Base-by-base conservation (phyloP, 805 yeast genomes). In the Saccharomycodes ludwigii region DNA sequence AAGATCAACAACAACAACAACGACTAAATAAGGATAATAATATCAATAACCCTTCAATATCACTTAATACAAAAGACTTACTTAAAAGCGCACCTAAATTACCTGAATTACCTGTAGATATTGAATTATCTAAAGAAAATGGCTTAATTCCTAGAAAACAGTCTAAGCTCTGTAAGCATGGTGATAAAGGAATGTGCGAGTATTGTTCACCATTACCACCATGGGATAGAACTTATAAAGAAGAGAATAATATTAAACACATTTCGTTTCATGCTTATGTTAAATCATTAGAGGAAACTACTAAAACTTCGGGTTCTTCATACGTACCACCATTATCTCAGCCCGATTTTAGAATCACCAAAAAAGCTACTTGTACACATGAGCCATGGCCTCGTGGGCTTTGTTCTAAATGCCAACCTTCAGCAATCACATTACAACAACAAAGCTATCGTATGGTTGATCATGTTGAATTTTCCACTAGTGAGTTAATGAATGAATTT, bases 151-250 rank as follows among this genome's bases (percentile, higher is more conserved):
- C 65, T 18, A 66, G 98, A 21, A 56, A 61, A 22, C 66, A 62
- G 40, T 70, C 83, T 1, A 44, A 53, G 2, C 59, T 85, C 39
- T 88, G 98, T 55, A 71, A 76, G 37, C 98, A 91, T 52, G 80
- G 88, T 3, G 88, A 76, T 23, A 78, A 77, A 44, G 99, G 97
- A 2, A 91, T 91, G 97, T 91, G 98, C 55, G 98, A 91, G 48
- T 84, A 85, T 50, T 91, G 97, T 53, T 74, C 93, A 21, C 95
- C 97, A 0, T 59, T 91, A 32, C 95, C 95, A 21, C 97, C 98
- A 3, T 91, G 88, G 83, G 95, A 91, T 53, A 67, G 66, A 40
- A 71, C 66, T 15, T 88, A 85, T 51, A 76, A 76, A 40, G 70
- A 70, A 30, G 77, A 74, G 39, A 64, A 85, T 39, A 74, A 71